These are phyloP conservation scores for Pyricularia pennisetigena DNA, from an alignment of 2,329 filamentous ascomycete genomes.

Conservation along the genomic window DNA sequence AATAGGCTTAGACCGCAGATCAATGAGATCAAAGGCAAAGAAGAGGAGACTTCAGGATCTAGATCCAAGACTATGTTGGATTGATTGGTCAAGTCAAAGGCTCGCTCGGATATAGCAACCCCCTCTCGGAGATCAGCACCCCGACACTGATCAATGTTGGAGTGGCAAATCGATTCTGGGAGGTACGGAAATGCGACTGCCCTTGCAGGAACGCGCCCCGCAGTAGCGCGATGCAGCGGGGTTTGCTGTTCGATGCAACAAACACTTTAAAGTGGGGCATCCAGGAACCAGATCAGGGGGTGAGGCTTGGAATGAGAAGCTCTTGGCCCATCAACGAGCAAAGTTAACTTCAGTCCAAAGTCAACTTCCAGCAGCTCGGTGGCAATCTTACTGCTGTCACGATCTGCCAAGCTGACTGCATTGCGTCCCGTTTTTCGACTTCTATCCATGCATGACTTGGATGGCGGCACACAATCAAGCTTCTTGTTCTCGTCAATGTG, in stretches of 20 bases:
- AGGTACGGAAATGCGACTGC: neutral
- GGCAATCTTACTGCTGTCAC: too few relatives aligned
- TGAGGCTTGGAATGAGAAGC: neutral
- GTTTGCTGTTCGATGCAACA: neutral
- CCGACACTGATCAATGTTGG: neutral
- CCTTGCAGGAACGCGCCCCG: neutral
- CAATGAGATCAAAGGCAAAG: neutral
- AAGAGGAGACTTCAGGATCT: neutral
- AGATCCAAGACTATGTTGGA: neutral
- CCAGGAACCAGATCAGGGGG: neutral
- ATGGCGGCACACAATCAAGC: neutral
- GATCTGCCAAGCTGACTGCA: too few relatives aligned
- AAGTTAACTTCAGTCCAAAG: neutral
- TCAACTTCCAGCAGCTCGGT: neutral
- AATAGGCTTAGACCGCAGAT: neutral
- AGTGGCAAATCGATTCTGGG: slow-evolving; percentile 1
- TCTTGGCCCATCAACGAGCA: neutral
- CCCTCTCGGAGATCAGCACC: neutral
- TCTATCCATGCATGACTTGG: neutral
- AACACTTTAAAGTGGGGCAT: neutral
- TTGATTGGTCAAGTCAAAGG: neutral
- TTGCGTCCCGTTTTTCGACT: too few relatives aligned
- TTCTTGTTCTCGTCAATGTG: neutral
- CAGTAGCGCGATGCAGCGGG: neutral
- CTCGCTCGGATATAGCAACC: neutral